Base-by-base conservation (phyloP, 2,329 filamentous ascomycete genomes). In the Botrytis cinerea region DNA sequence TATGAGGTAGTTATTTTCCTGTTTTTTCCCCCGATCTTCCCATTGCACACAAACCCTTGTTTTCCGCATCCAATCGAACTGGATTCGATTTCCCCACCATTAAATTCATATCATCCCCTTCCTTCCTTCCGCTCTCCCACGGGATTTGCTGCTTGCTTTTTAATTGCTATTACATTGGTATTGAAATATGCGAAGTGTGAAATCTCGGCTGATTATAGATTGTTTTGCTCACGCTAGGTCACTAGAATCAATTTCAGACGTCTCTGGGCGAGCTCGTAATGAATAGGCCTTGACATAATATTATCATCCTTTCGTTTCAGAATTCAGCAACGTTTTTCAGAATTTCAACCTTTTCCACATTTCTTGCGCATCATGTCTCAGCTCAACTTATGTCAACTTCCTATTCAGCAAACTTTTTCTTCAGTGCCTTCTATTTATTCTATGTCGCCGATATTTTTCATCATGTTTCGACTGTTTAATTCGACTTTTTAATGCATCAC, bases 1-100 rank as follows among this genome's bases (percentile, higher is more conserved):
- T 79, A 81, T 87, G 77, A 84, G 81, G 80, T 82, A 81, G 67
- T 77, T 70, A n/a, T 66, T 32, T 62, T 12, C 16, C 61, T 48
- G 25, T 38, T 57, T 8, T 40, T 61, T 38, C 32, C 32, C 25
- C 22, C 51, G 40, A 20, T 25, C n/a, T 25, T 57, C 10, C 32
- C 25, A 22, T 25, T 6, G 16, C 22, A 54, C 46, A 69, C 22
- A 18, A 28, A 20, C 16, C 25, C 14, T 28, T 45, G 7, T 54
- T 40, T 38, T 43, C n/a, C 3, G 20, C 62, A 64, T 22, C 40
- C 25, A 64, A 43, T 46, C 18, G 10, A 43, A 10, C 25, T 25
- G 35, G 35, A 22, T n/a, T 5, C 22, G 35, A 38, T 61, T 61
- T 25, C 16, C 20, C 20, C 9, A 20, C 38, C 35, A 43, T 63